Base-by-base conservation (phyloP, 306 rosid genomes). In the Quercus engelmannii region DNA sequence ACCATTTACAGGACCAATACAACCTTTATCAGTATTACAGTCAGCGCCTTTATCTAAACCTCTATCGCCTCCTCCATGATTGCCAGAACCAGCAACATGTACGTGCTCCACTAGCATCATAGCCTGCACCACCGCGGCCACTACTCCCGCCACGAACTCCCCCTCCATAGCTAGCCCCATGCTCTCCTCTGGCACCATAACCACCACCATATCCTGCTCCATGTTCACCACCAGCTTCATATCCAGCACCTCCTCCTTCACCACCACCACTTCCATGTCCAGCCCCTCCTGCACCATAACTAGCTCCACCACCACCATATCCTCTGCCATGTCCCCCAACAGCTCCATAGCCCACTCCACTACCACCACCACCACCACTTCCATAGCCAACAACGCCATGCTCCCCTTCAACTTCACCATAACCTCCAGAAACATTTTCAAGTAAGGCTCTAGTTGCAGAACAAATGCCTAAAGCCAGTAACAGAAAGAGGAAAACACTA, bases 381-480 rank as follows among this genome's bases (percentile, higher is more conserved):
- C 41, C 75, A 21, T 25, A 75, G 0, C 43, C 62, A 5, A 71
- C 71, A 43, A 4, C 15, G 28, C 76, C 75, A 54, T 33, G 55
- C 15, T 67, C 61, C 18, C 64, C 51, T 58, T 8, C 80, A n/a
- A 13, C 54, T 83, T 63, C 46, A 35, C 56, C 79, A 52, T 76
- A 46, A 18, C 59, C 81, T 23, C 72, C 76, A 21, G 62, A 75
- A 61, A 81, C 46, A 41, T 41, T 41, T 41, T 41, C 77, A 61
- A 82, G 86, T 72, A 88, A 81, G 20, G 86, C 73, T 82, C 90
- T 80, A 18, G 92, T 80, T 8, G 94, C 86, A 12, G 87, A 87
- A 70, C 85, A 81, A 21, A 85, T 78, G 17, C 88, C 86, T 3
- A 88, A 33, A 73, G 86, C 77, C 17, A 91, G 46, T 17, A 82